These are phyloP conservation scores for Gliomastix tumulicola DNA, from an alignment of 2,329 filamentous ascomycete genomes.

Conservation along the genomic window DNA sequence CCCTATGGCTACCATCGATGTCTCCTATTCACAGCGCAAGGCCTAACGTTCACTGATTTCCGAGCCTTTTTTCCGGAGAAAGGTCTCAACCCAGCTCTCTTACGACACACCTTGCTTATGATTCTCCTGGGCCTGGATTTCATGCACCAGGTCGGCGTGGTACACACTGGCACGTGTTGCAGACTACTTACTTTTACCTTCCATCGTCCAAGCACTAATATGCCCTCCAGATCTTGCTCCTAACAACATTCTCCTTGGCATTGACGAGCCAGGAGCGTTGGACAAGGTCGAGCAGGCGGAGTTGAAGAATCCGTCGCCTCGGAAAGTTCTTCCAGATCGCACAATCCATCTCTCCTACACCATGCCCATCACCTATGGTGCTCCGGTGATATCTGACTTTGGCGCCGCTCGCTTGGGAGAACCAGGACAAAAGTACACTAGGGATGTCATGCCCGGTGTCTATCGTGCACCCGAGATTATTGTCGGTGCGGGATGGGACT, in stretches of 20 bases:
- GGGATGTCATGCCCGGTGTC: conserved; percentile 21
- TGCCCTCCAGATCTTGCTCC: conserved; percentile 18
- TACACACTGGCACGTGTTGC: conserved; percentile 7
- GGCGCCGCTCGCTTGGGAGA: conserved; percentile 17
- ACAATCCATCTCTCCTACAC: conserved; percentile 16
- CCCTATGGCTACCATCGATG: conserved; percentile 4
- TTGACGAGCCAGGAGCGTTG: conserved; percentile 7
- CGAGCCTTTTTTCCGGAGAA: conserved; percentile 10
- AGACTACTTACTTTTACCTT: no score
- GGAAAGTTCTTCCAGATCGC: conserved; percentile 16
- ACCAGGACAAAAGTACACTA: conserved; percentile 11
- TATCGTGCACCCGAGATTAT: conserved; percentile 26
- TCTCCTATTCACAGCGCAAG: conserved; percentile 3
- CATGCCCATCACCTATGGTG: conserved; percentile 12
- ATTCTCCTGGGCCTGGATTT: conserved; percentile 7
- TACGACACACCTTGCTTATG: conserved; percentile 12
- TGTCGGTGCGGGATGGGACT: conserved; percentile 23
- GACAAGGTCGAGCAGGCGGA: conserved; percentile 8
- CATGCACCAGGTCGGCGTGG: conserved; percentile 3
- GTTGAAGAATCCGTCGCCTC: conserved; percentile 8
- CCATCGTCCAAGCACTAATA: no score
- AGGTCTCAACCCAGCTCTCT: conserved; percentile 11
- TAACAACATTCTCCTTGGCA: conserved; percentile 16
- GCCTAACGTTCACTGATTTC: conserved; percentile 4
- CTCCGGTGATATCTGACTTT: conserved; percentile 19